phyloP scores from a whole-genome alignment of 2,329 filamentous ascomycete species.

The Diaporthe sp. region DNA sequence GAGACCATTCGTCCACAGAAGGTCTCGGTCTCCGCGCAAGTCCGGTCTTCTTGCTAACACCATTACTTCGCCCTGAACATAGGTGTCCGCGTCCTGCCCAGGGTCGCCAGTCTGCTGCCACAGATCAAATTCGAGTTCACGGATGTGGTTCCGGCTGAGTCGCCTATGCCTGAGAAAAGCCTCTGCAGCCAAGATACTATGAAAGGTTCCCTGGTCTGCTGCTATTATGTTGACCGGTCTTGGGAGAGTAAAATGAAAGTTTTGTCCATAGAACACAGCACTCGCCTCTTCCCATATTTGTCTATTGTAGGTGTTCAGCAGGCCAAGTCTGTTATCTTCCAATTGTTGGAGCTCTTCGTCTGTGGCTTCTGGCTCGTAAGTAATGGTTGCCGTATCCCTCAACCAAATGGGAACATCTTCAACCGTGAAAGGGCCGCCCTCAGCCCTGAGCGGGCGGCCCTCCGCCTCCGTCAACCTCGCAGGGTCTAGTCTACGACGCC shows the following conservation, averaged over 20 bases:
- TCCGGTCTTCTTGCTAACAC: too few species aligned
- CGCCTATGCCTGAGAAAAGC: not conserved
- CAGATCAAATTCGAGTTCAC: not conserved
- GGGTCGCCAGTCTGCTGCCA: not conserved
- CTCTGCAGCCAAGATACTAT: not conserved
- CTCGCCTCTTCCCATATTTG: not conserved
- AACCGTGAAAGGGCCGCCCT: not conserved
- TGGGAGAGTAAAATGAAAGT: not conserved
- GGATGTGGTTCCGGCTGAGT: not conserved
- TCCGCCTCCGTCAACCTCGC: not conserved
- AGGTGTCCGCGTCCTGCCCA: too few species aligned
- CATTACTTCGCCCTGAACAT: too few species aligned
- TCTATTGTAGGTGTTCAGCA: not conserved
- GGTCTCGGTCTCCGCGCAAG: too few species aligned
- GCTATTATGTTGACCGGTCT: not conserved
- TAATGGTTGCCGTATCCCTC: not conserved
- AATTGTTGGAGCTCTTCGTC: not conserved
- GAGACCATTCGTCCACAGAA: not conserved
- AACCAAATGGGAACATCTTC: not conserved
- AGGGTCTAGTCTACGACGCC: not conserved
- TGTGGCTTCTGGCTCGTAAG: not conserved
- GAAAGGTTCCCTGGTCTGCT: not conserved
- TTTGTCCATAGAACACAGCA: not conserved
- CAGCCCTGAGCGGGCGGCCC: too few species aligned
- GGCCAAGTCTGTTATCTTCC: not conserved